A percentile compares a stretch with the other conserved stretches of the same genome.
phyloP scores from a whole-genome alignment of 257 asterid genomes.

The Nicotiana obtusifolia region DNA sequence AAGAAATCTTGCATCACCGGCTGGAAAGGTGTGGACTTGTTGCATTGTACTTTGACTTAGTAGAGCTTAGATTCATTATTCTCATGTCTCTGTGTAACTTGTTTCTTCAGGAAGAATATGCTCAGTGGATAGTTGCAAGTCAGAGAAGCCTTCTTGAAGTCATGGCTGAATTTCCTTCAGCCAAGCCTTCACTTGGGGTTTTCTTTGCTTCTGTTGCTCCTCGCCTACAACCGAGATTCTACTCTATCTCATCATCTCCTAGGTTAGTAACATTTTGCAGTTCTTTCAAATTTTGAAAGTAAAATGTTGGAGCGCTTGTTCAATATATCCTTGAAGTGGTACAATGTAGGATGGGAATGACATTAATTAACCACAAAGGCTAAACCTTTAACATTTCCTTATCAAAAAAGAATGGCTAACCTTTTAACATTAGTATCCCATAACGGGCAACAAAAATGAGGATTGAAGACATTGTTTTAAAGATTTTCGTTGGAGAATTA shows the following conservation, averaged over 20 bases:
- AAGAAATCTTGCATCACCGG: conserved; percentile 82
- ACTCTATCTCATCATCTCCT: conserved; percentile 94
- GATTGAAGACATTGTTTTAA: background rate
- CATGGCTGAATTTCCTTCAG: conserved; percentile 87
- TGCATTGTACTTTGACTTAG: background rate
- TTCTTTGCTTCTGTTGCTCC: conserved; percentile 95
- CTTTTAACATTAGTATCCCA: background rate
- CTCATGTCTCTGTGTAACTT: conserved; percentile 11
- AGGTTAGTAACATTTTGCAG: conserved; percentile 38
- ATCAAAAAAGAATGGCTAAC: background rate
- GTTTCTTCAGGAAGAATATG: conserved; percentile 74
- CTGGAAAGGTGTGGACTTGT: conserved; percentile 74
- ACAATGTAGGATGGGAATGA: background rate
- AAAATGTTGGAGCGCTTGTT: background rate
- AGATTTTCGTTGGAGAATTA: background rate
- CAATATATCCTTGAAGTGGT: background rate
- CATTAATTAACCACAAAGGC: background rate
- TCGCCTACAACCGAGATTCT: conserved; percentile 91
- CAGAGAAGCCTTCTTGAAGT: conserved; percentile 95
- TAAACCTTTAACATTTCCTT: background rate
- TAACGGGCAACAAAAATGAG: background rate
- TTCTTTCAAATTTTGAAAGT: background rate
- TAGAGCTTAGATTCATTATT: background rate
- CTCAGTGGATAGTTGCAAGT: conserved; percentile 67
- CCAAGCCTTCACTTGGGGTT: conserved; percentile 88